A percentile compares a stretch with the other conserved stretches of the same genome.
phyloP scores from a whole-genome alignment of 176 grass and related monocot species.

The Aegilops sharonensis region DNA sequence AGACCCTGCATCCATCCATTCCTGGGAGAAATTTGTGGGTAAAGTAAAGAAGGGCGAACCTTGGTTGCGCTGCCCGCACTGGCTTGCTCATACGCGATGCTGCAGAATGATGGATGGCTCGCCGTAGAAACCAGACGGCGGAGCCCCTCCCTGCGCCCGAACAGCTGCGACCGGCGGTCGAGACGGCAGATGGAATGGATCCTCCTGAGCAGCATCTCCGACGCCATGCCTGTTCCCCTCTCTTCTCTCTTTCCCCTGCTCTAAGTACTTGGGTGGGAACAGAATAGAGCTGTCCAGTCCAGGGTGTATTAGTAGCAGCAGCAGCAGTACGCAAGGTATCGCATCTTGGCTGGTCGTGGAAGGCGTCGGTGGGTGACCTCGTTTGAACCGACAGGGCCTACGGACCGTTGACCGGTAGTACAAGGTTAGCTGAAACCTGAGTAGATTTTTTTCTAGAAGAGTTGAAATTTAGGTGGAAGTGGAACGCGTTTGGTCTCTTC shows the following conservation, averaged over 20 bases:
- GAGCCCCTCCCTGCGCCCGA: neutral
- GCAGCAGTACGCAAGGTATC: constrained; percentile 23
- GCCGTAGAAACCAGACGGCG: neutral
- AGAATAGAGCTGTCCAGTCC: neutral
- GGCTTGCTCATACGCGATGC: neutral
- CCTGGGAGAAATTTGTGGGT: neutral
- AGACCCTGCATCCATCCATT: neutral
- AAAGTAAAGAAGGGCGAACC: constrained; percentile 7
- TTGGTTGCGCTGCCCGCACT: neutral
- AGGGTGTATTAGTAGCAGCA: neutral
- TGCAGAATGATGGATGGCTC: neutral
- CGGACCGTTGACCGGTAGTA: neutral
- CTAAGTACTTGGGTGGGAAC: neutral
- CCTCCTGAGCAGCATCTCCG: neutral
- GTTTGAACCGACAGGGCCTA: neutral
- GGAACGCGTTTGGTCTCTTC: neutral
- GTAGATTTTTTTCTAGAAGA: no score
- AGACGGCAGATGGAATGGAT: constrained; percentile 5
- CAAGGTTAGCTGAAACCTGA: neutral
- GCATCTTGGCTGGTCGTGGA: neutral
- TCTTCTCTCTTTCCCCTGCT: constrained; percentile 3
- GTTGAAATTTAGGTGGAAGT: no score
- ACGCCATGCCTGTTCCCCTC: constrained; percentile 20
- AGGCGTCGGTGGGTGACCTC: neutral
- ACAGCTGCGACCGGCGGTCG: neutral